Base-by-base conservation (phyloP, 306 rosid genomes). In the Lotus japonicus region DNA sequence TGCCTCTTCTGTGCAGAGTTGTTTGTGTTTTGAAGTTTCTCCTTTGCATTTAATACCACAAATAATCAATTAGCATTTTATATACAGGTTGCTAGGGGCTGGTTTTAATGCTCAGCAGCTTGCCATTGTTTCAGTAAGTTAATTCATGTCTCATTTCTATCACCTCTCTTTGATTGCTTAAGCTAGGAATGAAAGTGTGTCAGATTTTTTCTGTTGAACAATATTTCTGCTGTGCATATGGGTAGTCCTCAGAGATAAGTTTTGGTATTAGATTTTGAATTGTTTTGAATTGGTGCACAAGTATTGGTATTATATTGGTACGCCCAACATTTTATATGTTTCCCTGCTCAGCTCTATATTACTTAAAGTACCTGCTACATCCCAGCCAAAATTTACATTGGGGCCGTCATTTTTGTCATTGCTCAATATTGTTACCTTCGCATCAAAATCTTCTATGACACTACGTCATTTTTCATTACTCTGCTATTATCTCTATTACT, bases 41-140 rank as follows among this genome's bases (percentile, higher is more conserved):
- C n/a, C 18, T 15, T 45, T 59, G 16, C 51, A 28, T 73, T 39
- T 42, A 64, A 46, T 71, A 61, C 64, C 60, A 39, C 36, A 42
- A 55, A 54, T 73, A 31, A 26, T 31, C 5, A 61, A 56, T 56
- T 71, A 6, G 45, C 67, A 12, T 61, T 70, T 67, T 31, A 5
- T 60, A 64, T 79, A 17, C 83, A 95, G 99, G 79, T 78, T 95
- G 76, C 91, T 68, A 61, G 80, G 82, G 38, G 88, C 95, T 81
- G 84, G 84, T 70, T 83, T 88, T 51, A 86, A 85, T 70, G 87
- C 92, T 70, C 88, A 87, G 71, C 95, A 95, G 79, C 95, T 95
- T 63, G 92, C 99, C 15, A 39, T 88, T 84, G 95, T 84, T 77
- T 86, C 97, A 0, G 97, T 94, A 84, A 59, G 89, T 55, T 58